These are phyloP conservation scores for Pyrenochaeta sp. DNA, from an alignment of 2,329 filamentous ascomycete species.

Conservation along the genomic window DNA sequence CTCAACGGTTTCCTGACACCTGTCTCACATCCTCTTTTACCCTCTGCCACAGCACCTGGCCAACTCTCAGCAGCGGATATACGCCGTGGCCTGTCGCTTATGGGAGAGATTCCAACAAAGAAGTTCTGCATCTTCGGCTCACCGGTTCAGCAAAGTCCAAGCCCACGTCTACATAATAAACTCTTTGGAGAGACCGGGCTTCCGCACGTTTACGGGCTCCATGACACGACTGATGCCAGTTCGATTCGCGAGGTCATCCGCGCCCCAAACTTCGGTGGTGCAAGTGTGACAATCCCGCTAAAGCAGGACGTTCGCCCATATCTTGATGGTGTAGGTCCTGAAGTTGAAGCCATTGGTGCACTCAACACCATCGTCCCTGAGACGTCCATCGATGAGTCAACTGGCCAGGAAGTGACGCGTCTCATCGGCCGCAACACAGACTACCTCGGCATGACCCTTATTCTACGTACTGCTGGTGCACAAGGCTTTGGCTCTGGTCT, in stretches of 20 bases:
- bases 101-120: slow-evolving; percentile 79
- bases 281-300: slow-evolving; percentile 93
- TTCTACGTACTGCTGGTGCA: slow-evolving; percentile 73
- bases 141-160: slow-evolving; percentile 82
- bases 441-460: slow-evolving; percentile 89
- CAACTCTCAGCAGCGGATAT: slow-evolving; percentile 93
- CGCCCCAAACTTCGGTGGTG: slow-evolving; percentile 82
- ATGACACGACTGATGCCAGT: slow-evolving; percentile 75
- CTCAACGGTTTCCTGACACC: slow-evolving; percentile 94
- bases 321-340: slow-evolving; percentile 80
- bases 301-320: slow-evolving; percentile 87
- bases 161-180: slow-evolving; percentile 87
- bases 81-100: slow-evolving; percentile 75
- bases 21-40: slow-evolving; percentile 87
- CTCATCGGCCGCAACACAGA: slow-evolving; percentile 93
- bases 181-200: slow-evolving; percentile 80
- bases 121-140: slow-evolving; percentile 89
- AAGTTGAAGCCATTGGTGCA: slow-evolving; percentile 85
- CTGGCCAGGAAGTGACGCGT: slow-evolving; percentile 54
- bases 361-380: slow-evolving; percentile 90
- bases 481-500: slow-evolving; percentile 66
- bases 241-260: slow-evolving; percentile 72
- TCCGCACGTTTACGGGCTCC: slow-evolving; percentile 79
- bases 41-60: slow-evolving; percentile 91
- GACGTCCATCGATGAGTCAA: slow-evolving; percentile 41